Base-by-base conservation (phyloP, 306 rosid species). In the Quercus agrifolia region DNA sequence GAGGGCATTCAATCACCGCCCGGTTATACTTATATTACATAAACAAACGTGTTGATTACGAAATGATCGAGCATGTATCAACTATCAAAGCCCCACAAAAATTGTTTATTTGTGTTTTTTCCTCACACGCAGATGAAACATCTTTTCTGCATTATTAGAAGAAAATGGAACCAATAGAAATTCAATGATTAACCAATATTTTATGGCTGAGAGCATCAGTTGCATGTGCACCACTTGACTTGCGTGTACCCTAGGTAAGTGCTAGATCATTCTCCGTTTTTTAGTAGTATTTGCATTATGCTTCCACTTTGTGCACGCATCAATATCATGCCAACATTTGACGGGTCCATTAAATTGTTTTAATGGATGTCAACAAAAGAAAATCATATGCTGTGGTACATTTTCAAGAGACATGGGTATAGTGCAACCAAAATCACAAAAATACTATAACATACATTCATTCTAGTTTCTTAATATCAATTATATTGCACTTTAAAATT, bases 161-260 rank as follows among this genome's bases (percentile, higher is more conserved):
- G 54, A 49, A 13, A 49, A 49, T 49, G 54, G 17, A 49, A 14
- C 54, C 54, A 49, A 75, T 41, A 41, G 12, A 41, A 8, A 41
- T 41, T 25, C 51, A 11, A n/a, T 72, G 46, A 35, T 49, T 23
- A 23, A 8, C 62, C 56, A 27, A 68, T 52, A 70, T 63, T 41
- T 38, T 68, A 83, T 74, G 64, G 61, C 81, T 76, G 6, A 77
- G 77, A 75, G 74, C 20, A 77, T 77, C 78, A 78, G 66, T 78
- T 67, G 81, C 91, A 91, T 80, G 89, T 82, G 88, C 87, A 79
- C 79, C 81, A 76, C 67, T 77, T 83, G 85, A 80, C 67, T 41
- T 76, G 80, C 56, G 83, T 58, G 86, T 54, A 35, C 56, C 80
- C 73, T 64, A 52, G 83, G 88, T 70, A 71, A 55, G 56, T 71